These are phyloP conservation scores for Globisporangium cederbergense DNA, from an alignment of 352 stramenopile genomes.

Conservation along the genomic window DNA sequence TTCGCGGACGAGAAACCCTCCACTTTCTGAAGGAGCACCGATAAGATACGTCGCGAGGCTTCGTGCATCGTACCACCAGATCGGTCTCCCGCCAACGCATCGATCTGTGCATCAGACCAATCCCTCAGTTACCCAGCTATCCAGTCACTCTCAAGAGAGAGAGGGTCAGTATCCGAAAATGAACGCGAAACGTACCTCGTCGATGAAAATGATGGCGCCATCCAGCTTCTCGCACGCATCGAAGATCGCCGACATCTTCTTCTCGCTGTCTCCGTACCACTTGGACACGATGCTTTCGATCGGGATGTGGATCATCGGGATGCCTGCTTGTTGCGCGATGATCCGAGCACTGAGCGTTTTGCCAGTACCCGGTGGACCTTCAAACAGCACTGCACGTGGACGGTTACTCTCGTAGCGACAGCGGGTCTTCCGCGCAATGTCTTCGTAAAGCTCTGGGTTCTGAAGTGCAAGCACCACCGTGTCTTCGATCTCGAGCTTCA, in stretches of 20 bases:
- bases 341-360: constrained; percentile 94
- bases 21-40: constrained; percentile 89
- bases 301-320: constrained; percentile 92
- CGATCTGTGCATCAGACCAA: constrained; percentile 51
- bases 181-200: constrained; percentile 57
- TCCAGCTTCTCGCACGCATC: constrained; percentile 91
- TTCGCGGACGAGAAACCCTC: constrained; percentile 92
- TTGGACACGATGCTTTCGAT: constrained; percentile 94
- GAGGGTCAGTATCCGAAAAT: neutral
- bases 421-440: constrained; percentile 88
- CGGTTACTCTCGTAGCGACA: constrained; percentile 89
- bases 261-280: constrained; percentile 95
- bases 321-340: constrained; percentile 89
- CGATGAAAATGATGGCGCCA: constrained; percentile 93
- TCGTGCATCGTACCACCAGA: constrained; percentile 90
- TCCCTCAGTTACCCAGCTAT: neutral
- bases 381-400: constrained; percentile 89
- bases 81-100: constrained; percentile 87
- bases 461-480: constrained; percentile 90
- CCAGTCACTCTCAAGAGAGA: too few relatives aligned
- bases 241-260: constrained; percentile 93
- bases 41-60: constrained; percentile 89
- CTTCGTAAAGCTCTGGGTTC: constrained; percentile 89
- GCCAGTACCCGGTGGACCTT: constrained; percentile 92
- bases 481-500: constrained; percentile 92